A percentile compares a stretch with the other conserved stretches of the same genome.
phyloP scores from a whole-genome alignment of 1,139 yeast species.

The Torulaspora globosa region DNA sequence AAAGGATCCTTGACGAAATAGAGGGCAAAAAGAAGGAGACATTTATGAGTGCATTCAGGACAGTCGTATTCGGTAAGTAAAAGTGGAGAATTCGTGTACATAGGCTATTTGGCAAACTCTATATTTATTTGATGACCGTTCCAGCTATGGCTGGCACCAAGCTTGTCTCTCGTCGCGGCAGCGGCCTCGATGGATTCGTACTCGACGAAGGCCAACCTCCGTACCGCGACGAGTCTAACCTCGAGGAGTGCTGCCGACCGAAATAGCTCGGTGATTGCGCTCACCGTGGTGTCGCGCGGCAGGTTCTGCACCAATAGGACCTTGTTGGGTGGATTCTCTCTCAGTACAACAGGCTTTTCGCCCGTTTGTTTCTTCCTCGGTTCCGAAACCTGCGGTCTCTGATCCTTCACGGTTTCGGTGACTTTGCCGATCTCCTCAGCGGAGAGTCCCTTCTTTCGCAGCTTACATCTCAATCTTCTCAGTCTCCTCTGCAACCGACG shows the following conservation, averaged over 20 bases:
- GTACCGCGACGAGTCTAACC: constrained; percentile 60
- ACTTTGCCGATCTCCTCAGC: constrained; percentile 17
- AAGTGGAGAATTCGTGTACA: constrained; percentile 5
- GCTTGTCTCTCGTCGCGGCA: constrained; percentile 40
- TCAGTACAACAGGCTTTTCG: constrained; percentile 27
- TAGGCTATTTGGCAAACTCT: constrained; percentile 30
- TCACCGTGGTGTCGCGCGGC: constrained; percentile 46
- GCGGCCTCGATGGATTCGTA: constrained; percentile 56
- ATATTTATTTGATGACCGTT: constrained; percentile 19
- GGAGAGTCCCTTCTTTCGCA: constrained; percentile 22
- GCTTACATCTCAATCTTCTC: constrained; percentile 26
- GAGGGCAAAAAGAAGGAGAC: constrained; percentile 71
- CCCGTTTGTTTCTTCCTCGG: constrained; percentile 12
- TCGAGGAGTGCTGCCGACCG: constrained; percentile 54
- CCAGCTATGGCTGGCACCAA: constrained; percentile 36
- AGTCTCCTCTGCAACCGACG: constrained; percentile 25
- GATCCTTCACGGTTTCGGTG: constrained; percentile 10
- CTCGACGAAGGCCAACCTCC: constrained; percentile 78
- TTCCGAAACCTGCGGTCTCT: neutral
- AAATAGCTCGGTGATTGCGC: constrained; percentile 40
- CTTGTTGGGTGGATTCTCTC: constrained; percentile 57
- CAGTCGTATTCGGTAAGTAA: constrained; percentile 65
- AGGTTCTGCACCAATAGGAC: constrained; percentile 65
- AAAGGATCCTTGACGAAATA: constrained; percentile 64
- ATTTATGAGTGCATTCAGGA: constrained; percentile 54